These are phyloP conservation scores for Trichoderma atrobrunneum DNA, from an alignment of 2,329 filamentous ascomycete genomes.

Conservation along the genomic window DNA sequence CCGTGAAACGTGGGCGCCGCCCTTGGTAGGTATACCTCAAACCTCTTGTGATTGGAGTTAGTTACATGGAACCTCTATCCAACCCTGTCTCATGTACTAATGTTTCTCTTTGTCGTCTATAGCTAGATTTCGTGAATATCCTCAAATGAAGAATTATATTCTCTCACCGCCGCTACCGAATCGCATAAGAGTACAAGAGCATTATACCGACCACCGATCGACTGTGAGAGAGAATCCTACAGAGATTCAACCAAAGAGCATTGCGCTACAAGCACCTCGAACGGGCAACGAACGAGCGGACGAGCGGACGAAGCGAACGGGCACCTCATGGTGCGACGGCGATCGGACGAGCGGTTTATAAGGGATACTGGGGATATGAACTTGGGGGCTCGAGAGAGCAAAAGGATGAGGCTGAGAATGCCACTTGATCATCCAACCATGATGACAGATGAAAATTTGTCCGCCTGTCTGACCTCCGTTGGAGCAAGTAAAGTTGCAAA, in stretches of 20 bases:
- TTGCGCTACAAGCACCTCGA: not conserved
- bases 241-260: not conserved
- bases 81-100: not conserved
- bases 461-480: not conserved
- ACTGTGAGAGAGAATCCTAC: not conserved
- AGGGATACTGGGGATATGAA: not conserved
- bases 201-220: not conserved
- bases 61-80: not conserved
- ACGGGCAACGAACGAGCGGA: not conserved
- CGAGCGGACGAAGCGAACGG: not conserved
- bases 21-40: not conserved
- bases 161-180: not conserved
- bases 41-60: not conserved
- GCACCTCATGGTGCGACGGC: not conserved
- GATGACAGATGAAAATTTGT: not conserved
- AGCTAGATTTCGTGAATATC: not conserved
- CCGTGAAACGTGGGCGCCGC: not conserved
- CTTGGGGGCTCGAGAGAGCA: not conserved
- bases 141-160: not conserved
- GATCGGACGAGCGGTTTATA: not conserved
- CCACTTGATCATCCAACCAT: not conserved
- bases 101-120: not conserved
- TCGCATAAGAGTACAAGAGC: not conserved
- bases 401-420: not conserved
- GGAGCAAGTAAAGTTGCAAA: not conserved